A percentile compares a stretch with the other conserved stretches of the same genome.
Evolutionary conservation across 352 stramenopile genomes (phyloP).

Genomic region (Pythium phragmitis): DNA sequence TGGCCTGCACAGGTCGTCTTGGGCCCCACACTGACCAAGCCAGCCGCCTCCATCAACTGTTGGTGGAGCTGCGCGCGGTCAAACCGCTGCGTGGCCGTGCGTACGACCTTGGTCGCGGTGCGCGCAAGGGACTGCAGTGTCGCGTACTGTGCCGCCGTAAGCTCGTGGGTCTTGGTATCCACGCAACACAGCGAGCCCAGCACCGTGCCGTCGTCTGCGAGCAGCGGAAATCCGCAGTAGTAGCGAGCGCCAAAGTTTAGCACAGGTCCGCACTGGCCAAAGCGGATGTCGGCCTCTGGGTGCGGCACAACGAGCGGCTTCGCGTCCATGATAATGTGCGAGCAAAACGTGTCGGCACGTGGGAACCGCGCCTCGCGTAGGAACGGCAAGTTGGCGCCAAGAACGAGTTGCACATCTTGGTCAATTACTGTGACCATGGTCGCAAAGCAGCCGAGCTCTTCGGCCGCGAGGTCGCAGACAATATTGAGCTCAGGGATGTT

Average conservation of each 20-base stretch:
- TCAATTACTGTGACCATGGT: slow-evolving; percentile 63
- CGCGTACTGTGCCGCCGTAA: slow-evolving; percentile 60
- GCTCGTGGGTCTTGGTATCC: slow-evolving; percentile 40
- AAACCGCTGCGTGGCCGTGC: slow-evolving; percentile 6
- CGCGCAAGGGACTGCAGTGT: slow-evolving; percentile 45
- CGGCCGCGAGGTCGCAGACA: slow-evolving; percentile 54
- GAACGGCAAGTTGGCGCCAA: slow-evolving; percentile 39
- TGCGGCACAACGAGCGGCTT: slow-evolving; percentile 61
- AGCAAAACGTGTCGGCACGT: slow-evolving; percentile 51
- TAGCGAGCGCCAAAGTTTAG: slow-evolving; percentile 41
- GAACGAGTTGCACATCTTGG: slow-evolving; percentile 39
- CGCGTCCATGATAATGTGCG: slow-evolving; percentile 57
- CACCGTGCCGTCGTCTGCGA: slow-evolving; percentile 39
- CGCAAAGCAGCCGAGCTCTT: slow-evolving; percentile 52
- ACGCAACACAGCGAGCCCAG: slow-evolving; percentile 66
- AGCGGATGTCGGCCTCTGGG: slow-evolving; percentile 61
- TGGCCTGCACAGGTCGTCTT: neutral
- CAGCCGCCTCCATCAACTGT: slow-evolving; percentile 4
- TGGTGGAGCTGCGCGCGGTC: slow-evolving; percentile 8
- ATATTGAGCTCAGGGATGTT: slow-evolving; percentile 61
- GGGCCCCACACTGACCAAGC: neutral
- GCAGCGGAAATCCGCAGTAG: slow-evolving; percentile 74
- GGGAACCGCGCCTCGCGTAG: slow-evolving; percentile 40
- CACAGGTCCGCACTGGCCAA: slow-evolving; percentile 27
- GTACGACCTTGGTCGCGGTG: slow-evolving; percentile 21